A percentile compares a stretch with the other conserved stretches of the same genome.
Conservation (phyloP, 2,329 filamentous ascomycete species). For the Diaporthe amygdali region DNA sequence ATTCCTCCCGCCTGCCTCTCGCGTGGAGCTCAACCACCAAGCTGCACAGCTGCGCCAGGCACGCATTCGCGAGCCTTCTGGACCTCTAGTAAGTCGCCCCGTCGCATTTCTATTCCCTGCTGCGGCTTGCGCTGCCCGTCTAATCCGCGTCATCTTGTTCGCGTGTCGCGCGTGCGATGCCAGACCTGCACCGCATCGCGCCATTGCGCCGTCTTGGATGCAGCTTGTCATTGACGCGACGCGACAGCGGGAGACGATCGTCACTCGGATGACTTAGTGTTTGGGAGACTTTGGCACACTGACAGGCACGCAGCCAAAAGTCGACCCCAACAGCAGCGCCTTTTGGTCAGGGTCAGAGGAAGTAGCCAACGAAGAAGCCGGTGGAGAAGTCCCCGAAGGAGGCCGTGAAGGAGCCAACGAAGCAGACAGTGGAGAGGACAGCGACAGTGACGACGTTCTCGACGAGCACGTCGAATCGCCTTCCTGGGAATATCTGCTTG, state of each 20-base stretch:
- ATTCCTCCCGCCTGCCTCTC: background rate
- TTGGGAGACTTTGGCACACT: background rate
- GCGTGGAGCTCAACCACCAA: constrained; percentile 9
- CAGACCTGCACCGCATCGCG: background rate
- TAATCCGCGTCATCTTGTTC: background rate
- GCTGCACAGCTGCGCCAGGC: background rate
- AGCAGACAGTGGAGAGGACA: background rate
- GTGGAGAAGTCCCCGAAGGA: background rate
- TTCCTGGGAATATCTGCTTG: too few species aligned
- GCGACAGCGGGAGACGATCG: background rate
- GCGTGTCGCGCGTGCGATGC: background rate
- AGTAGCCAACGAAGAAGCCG: background rate
- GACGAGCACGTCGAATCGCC: too few species aligned
- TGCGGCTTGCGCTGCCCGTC: background rate
- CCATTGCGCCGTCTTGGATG: background rate
- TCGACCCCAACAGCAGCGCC: background rate
- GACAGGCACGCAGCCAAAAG: background rate
- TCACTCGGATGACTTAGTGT: background rate
- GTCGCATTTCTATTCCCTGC: background rate
- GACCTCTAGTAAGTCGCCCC: background rate
- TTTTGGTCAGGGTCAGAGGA: background rate
- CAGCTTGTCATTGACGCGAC: background rate
- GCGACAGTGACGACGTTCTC: background rate
- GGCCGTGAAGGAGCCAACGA: background rate
- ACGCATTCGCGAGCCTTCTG: background rate